Evolutionary conservation across 805 yeast species (phyloP).

Genomic region (Schwanniomyces vanrijiae): DNA sequence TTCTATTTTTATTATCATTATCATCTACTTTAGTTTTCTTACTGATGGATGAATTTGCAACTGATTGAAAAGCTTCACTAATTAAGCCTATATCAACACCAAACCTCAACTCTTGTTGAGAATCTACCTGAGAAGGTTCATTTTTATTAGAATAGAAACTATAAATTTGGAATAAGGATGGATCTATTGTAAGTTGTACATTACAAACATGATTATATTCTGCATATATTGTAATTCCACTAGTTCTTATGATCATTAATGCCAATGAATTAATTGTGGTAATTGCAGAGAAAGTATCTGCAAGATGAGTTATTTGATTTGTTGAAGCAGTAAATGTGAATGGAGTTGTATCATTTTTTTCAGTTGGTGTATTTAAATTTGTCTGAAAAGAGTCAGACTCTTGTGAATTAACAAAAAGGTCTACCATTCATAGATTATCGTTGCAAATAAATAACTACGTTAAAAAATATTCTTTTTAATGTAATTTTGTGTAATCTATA

Average conservation of each 20-base stretch:
- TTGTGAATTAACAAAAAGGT: not conserved
- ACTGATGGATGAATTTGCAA: constrained; percentile 14
- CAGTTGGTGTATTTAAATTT: not conserved
- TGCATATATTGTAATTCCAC: constrained; percentile 33
- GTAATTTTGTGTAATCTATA: not conserved
- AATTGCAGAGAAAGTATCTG: constrained; percentile 34
- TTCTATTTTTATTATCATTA: not conserved
- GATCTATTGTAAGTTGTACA: constrained; percentile 35
- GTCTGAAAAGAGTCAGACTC: not conserved
- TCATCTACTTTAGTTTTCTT: constrained; percentile 5
- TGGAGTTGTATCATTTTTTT: not conserved
- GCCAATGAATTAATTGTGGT: constrained; percentile 34
- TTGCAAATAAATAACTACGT: not conserved
- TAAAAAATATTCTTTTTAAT: not conserved
- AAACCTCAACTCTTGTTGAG: constrained; percentile 16
- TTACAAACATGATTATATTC: constrained; percentile 38
- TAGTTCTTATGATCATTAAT: constrained; percentile 28
- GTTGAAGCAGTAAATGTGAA: constrained; percentile 35
- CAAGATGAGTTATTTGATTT: constrained; percentile 34
- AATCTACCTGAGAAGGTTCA: constrained; percentile 1
- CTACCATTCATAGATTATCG: not conserved
- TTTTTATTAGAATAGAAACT: constrained; percentile 16
- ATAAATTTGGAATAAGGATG: constrained; percentile 33
- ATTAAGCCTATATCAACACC: constrained; percentile 39
- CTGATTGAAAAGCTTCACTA: constrained; percentile 35